Evolutionary conservation across 148 eudicot species (phyloP).

Genomic region (Fallopia convolvulus): DNA sequence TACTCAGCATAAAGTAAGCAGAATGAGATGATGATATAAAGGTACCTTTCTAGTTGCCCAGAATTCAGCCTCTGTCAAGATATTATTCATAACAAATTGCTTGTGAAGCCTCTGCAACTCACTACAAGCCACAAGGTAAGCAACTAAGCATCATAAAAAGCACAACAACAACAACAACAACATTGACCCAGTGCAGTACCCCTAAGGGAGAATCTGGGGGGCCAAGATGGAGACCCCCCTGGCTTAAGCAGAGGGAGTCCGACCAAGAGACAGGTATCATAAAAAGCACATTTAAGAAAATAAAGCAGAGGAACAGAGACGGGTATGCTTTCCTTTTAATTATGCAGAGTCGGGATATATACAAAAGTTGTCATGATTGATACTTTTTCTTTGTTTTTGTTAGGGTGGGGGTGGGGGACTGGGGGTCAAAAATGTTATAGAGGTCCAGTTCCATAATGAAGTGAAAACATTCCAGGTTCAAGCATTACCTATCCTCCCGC

Average conservation of each 20-base stretch:
- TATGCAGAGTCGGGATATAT: neutral
- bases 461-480: conserved; percentile 1
- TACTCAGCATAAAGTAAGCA: neutral
- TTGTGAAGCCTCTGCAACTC: conserved; percentile 87
- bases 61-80: conserved; percentile 85
- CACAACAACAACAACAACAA: neutral
- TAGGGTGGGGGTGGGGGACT: neutral
- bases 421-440: neutral
- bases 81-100: conserved; percentile 64
- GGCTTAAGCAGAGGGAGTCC: no score
- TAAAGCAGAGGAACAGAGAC: neutral
- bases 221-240: no score
- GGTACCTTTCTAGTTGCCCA: conserved; percentile 97
- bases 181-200: no score
- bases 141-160: neutral
- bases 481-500: conserved; percentile 53
- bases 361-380: neutral
- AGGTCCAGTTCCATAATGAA: neutral
- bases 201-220: no score
- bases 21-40: neutral
- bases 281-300: conserved; percentile 10
- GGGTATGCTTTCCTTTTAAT: neutral
- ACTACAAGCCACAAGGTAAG: conserved; percentile 56
- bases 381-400: neutral
- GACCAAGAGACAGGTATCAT: neutral